Percentiles rank a stretch among this genome's conserved stretches.
Conservation (phyloP, 1,284 basidiomycete species). For the Sporisorium sorghi region DNA sequence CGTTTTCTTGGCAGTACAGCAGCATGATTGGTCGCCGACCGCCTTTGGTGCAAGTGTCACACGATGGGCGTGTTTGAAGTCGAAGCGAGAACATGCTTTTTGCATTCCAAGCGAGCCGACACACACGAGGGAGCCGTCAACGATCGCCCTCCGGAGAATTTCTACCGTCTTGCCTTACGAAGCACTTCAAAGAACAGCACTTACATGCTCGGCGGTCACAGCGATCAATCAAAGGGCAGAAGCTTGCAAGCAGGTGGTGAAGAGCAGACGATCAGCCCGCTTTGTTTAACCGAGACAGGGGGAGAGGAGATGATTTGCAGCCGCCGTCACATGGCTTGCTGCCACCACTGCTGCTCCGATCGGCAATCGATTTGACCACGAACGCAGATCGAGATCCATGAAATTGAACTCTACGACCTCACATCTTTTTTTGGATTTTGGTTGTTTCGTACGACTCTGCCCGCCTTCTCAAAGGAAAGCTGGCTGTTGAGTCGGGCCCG, state of each 20-base stretch:
- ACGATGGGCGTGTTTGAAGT: too few relatives aligned
- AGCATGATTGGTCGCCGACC: not conserved
- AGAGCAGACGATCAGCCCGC: too few relatives aligned
- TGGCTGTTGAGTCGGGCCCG: too few relatives aligned
- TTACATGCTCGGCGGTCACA: not conserved
- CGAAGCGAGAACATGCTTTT: too few relatives aligned
- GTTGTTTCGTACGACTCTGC: slow-evolving; percentile 2
- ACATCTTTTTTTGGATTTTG: not conserved
- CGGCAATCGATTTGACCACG: not conserved
- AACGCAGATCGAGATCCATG: not conserved
- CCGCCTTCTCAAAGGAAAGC: not conserved
- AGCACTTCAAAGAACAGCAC: too few relatives aligned
- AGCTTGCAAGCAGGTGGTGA: not conserved
- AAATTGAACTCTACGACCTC: too few relatives aligned
- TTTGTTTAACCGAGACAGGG: too few relatives aligned
- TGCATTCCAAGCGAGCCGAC: not conserved
- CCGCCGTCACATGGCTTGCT: not conserved
- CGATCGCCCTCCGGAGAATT: not conserved
- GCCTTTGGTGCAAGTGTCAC: too few relatives aligned
- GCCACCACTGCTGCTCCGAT: not conserved
- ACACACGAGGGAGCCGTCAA: not conserved
- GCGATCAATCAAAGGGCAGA: not conserved
- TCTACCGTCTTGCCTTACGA: too few relatives aligned
- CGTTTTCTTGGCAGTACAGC: not conserved
- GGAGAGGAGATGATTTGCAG: not conserved